Percentiles rank a stretch among this genome's conserved stretches.
Evolutionary conservation across 2,329 filamentous ascomycete genomes (phyloP).

Genomic region (Bipolaris zeicola): DNA sequence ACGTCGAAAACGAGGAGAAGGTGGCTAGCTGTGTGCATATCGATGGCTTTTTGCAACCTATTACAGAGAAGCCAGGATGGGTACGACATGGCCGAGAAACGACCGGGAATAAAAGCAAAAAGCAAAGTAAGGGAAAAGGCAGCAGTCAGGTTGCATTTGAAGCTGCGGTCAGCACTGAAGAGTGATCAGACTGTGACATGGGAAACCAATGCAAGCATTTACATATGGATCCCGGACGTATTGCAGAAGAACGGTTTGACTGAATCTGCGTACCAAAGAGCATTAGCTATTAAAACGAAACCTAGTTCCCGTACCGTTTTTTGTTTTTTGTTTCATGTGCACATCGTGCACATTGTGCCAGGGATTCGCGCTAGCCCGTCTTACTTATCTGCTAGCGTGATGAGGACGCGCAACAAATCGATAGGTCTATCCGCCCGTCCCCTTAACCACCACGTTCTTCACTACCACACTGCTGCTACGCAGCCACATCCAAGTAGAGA

Average conservation of each 20-base stretch:
- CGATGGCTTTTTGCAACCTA: slow-evolving; percentile 68
- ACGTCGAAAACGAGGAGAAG: slow-evolving; percentile 53
- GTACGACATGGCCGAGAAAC: slow-evolving; percentile 31
- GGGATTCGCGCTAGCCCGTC: too few species aligned
- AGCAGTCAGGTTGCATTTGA: slow-evolving; percentile 2
- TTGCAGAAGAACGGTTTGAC: not conserved
- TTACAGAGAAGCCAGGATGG: slow-evolving; percentile 48
- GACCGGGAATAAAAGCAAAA: slow-evolving; percentile 22
- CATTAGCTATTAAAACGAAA: too few species aligned
- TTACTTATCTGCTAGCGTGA: not conserved
- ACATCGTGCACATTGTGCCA: too few species aligned
- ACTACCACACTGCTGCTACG: too few species aligned
- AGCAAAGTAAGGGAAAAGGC: slow-evolving; percentile 14
- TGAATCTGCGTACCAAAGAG: not conserved
- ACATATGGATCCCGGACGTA: too few species aligned
- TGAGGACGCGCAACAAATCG: not conserved
- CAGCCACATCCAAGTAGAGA: not conserved
- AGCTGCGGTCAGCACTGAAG: not conserved
- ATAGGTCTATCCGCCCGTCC: not conserved
- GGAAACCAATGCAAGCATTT: not conserved
- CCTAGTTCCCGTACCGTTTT: too few species aligned
- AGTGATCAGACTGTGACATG: not conserved
- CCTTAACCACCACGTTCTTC: not conserved
- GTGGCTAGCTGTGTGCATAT: slow-evolving; percentile 68
- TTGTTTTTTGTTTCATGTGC: too few species aligned